Evolutionary conservation across 2,329 filamentous ascomycete genomes (phyloP).

Genomic region (Blastomyces emzantsi): DNA sequence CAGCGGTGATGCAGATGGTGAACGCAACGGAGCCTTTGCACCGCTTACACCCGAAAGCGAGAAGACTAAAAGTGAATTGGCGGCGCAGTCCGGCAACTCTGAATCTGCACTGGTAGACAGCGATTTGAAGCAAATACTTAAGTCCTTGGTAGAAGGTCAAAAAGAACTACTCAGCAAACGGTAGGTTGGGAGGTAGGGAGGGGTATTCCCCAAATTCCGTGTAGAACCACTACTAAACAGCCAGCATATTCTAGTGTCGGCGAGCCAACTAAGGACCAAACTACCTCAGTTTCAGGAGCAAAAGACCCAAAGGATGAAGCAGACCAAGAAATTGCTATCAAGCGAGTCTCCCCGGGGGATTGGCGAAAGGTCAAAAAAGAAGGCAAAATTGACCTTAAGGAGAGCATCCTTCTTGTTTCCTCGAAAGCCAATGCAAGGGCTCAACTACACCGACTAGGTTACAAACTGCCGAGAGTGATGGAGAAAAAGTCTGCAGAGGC

Average conservation of each 20-base stretch:
- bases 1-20: not conserved
- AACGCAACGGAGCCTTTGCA: not conserved
- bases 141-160: not conserved
- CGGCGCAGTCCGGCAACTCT: not conserved
- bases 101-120: not conserved
- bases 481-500: not conserved
- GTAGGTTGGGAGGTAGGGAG: not conserved
- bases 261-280: not conserved
- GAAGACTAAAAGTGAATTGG: not conserved
- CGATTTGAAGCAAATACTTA: not conserved
- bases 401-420: slow-evolving; percentile 4
- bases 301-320: not conserved
- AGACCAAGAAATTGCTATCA: slow-evolving; percentile 3
- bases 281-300: not conserved
- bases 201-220: not conserved
- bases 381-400: not conserved
- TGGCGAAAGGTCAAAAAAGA: slow-evolving; percentile 4
- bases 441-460: not conserved
- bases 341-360: not conserved
- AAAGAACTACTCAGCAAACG: not conserved
- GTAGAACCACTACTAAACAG: not conserved
- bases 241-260: not conserved
- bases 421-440: slow-evolving; percentile 1
- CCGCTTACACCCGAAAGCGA: not conserved
- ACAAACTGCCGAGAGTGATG: not conserved